Percentiles rank a stretch among this genome's conserved stretches.
Evolutionary conservation across 2,329 filamentous ascomycete species (phyloP).

Genomic region (Fusarium begoniae): DNA sequence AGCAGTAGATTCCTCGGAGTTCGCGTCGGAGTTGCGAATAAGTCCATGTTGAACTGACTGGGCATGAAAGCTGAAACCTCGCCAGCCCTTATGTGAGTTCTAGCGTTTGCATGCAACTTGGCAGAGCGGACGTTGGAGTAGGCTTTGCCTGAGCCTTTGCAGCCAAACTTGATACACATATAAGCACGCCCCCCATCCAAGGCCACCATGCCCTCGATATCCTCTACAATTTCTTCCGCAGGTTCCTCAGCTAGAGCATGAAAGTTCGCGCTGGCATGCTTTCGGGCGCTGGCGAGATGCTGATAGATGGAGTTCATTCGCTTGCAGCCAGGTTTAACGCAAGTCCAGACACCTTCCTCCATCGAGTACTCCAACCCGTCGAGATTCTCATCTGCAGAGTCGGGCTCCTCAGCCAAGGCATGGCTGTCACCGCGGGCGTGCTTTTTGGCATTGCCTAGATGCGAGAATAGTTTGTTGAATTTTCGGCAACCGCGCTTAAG

Average conservation of each 20-base stretch:
- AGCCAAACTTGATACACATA: not conserved
- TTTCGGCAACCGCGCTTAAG: conserved; percentile 1
- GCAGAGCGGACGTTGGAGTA: not conserved
- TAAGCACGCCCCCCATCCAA: not conserved
- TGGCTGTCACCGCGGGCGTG: not conserved
- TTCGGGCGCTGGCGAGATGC: not conserved
- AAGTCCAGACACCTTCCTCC: not conserved
- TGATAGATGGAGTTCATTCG: not conserved
- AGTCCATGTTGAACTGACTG: not conserved
- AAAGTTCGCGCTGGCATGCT: not conserved
- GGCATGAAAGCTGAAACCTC: not conserved
- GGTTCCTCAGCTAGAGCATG: not conserved
- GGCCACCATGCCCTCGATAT: not conserved
- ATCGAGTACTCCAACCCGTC: not conserved
- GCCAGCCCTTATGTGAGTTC: not conserved
- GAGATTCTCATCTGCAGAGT: not conserved
- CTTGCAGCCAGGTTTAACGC: not conserved
- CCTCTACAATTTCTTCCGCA: not conserved
- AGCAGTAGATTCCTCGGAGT: not conserved
- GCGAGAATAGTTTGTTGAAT: not conserved
- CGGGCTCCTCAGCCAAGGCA: not conserved
- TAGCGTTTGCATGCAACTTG: not conserved
- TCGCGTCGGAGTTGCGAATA: not conserved
- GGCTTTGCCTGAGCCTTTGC: not conserved
- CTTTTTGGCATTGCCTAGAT: not conserved